Evolutionary conservation across 805 yeast genomes (phyloP), one percentile per base, ranked within the genome.

Genomic region (Wickerhamomyces queroliae): DNA sequence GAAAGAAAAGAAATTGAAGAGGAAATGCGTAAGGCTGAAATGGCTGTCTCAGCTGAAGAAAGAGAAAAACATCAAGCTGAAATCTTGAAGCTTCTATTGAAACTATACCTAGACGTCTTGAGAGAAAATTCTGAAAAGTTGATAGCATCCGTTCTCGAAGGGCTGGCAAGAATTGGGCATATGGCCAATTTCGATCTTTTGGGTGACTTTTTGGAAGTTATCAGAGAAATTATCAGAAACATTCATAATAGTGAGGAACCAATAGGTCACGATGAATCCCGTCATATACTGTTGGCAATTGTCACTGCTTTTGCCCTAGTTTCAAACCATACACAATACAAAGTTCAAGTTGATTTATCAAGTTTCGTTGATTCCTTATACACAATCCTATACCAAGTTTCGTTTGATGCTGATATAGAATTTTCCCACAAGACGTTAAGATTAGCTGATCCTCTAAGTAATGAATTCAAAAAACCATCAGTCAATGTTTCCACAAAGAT

Each of bases 181-280:
- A 80, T 90, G 80, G 89, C 95, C 19, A 93, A 93, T 56, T 78
- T 91, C 41, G 98, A 93, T 48, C 68, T 93, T 33, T 72, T 93
- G 49, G 98, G 98, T 20, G 99, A 93, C 58, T 80, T 93, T 62
- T 68, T 93, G 37, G 95, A 83, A 56, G 96, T 90, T 7, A 70
- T 93, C 59, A 72, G 90, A 49, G 98, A 93, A 60, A 74, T 90
- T 19, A 76, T 88, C 58, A 52, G 54, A 11, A 85, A 74, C 40
- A 63, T 63, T 47, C 62, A 66, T 30, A 69, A 67, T 16, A 65
- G 58, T 3, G 74, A 70, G 8, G 71, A 74, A 28, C 59, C 68
- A 15, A 64, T 71, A 33, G 52, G 70, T 33, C 58, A 56, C 37
- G 78, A 78, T 48, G 37, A 44, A 10, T 69, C 81, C 28, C 76